phyloP scores from a whole-genome alignment of 345 rosid species.

The Aurinia saxatilis region DNA sequence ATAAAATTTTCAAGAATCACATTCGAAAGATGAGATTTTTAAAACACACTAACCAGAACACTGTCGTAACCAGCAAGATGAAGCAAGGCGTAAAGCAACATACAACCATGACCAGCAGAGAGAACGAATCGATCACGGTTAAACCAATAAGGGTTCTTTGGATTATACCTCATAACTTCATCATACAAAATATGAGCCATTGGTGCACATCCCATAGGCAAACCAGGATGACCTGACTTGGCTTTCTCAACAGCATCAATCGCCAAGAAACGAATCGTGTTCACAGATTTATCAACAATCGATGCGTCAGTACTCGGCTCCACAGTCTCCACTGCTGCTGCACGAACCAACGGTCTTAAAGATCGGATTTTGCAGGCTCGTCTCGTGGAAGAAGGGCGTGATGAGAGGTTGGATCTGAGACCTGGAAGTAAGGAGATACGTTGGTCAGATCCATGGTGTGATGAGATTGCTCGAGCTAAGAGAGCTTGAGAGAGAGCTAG shows the following conservation, averaged over 20 bases:
- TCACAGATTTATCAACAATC: constrained; percentile 40
- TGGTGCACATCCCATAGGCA: constrained; percentile 65
- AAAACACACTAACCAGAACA: constrained; percentile 44
- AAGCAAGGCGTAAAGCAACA: constrained; percentile 91
- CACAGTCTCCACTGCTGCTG: constrained; percentile 19
- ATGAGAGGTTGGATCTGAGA: constrained; percentile 38
- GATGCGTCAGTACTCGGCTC: constrained; percentile 28
- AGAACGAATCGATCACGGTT: constrained; percentile 92
- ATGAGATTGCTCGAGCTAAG: constrained; percentile 44
- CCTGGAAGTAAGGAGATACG: constrained; percentile 42
- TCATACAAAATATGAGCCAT: constrained; percentile 93
- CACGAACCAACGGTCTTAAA: constrained; percentile 30
- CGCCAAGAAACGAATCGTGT: constrained; percentile 42
- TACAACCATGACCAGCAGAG: constrained; percentile 98
- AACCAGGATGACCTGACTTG: constrained; percentile 54
- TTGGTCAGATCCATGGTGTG: constrained; percentile 42
- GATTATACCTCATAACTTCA: constrained; percentile 96
- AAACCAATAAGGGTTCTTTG: constrained; percentile 98
- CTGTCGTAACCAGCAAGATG: constrained; percentile 98
- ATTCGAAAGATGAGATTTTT: neutral
- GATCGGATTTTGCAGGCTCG: constrained; percentile 24
- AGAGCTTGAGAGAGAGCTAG: constrained; percentile 59
- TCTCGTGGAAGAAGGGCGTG: constrained; percentile 26
- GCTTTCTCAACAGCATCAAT: constrained; percentile 58
- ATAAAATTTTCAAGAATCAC: too few relatives aligned